phyloP scores from a whole-genome alignment of 2,329 filamentous ascomycete genomes.

The Microsporum canis region DNA sequence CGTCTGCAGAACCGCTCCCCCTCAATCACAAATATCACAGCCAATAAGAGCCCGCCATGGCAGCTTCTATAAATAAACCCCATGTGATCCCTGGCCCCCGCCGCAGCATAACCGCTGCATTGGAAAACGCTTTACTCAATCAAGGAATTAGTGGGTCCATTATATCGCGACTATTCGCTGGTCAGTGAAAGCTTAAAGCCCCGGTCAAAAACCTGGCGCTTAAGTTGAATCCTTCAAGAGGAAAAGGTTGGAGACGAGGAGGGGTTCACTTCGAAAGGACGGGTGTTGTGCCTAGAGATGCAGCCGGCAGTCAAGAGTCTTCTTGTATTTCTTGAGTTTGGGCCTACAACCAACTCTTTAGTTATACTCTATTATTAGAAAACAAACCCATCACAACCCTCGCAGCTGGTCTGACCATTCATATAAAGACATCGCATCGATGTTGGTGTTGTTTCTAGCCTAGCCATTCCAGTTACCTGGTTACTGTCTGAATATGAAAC shows the following conservation, averaged over 20 bases:
- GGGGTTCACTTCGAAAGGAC: neutral
- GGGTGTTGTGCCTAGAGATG: neutral
- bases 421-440: neutral
- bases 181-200: neutral
- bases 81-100: neutral
- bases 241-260: neutral
- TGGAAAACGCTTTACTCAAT: neutral
- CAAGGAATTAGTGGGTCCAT: neutral
- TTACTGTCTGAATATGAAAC: neutral
- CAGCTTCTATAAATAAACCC: neutral
- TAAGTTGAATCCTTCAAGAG: constrained; percentile 1
- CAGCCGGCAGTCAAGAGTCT: neutral
- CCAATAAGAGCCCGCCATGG: neutral
- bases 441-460: neutral
- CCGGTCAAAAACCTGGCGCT: neutral
- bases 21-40: neutral
- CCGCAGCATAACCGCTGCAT: neutral
- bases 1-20: neutral
- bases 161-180: neutral
- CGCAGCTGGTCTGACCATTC: neutral
- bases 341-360: neutral
- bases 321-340: neutral
- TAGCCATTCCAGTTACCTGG: neutral
- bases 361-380: neutral
- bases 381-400: neutral